Conservation (phyloP, 2,329 filamentous ascomycete genomes). For the Fusarium sp. region DNA sequence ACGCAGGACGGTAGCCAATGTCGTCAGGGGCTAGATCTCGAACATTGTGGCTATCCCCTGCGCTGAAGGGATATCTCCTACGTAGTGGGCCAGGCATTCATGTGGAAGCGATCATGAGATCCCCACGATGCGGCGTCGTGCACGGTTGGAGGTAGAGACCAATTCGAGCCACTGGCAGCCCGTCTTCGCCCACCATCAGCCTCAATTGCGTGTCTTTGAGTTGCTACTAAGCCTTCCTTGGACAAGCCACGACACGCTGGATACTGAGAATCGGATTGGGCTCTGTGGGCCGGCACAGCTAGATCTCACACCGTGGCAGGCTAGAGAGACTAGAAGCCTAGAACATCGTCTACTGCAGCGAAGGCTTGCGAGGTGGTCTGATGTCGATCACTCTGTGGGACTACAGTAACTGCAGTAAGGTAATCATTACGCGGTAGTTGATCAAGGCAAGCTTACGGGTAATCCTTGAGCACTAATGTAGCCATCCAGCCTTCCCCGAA, state of each 20-base stretch:
- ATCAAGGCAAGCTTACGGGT: not conserved
- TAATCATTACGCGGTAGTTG: slow-evolving; percentile 21
- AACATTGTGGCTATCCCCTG: slow-evolving; percentile 11
- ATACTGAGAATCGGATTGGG: slow-evolving; percentile 7
- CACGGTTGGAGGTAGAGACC: slow-evolving; percentile 33
- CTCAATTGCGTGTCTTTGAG: not conserved
- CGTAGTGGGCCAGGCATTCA: slow-evolving; percentile 23
- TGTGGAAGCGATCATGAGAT: slow-evolving; percentile 39
- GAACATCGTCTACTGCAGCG: slow-evolving; percentile 31
- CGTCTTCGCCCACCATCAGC: slow-evolving; percentile 17
- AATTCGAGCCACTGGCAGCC: slow-evolving; percentile 14
- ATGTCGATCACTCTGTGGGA: slow-evolving; percentile 40
- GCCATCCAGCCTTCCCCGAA: slow-evolving; percentile 21
- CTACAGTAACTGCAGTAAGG: not conserved
- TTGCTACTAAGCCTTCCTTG: slow-evolving; percentile 6
- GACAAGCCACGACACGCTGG: slow-evolving; percentile 15
- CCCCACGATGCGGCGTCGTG: slow-evolving; percentile 41
- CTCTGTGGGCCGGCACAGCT: slow-evolving; percentile 5
- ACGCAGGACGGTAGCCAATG: slow-evolving; percentile 22
- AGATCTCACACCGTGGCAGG: slow-evolving; percentile 29
- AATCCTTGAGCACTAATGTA: slow-evolving; percentile 18
- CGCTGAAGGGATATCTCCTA: slow-evolving; percentile 17
- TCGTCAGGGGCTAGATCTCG: slow-evolving; percentile 37
- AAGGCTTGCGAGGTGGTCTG: slow-evolving; percentile 41
- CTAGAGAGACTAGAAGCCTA: slow-evolving; percentile 33